Evolutionary conservation across 2,329 filamentous ascomycete species (phyloP).

Genomic region (Alternaria incomplexa): DNA sequence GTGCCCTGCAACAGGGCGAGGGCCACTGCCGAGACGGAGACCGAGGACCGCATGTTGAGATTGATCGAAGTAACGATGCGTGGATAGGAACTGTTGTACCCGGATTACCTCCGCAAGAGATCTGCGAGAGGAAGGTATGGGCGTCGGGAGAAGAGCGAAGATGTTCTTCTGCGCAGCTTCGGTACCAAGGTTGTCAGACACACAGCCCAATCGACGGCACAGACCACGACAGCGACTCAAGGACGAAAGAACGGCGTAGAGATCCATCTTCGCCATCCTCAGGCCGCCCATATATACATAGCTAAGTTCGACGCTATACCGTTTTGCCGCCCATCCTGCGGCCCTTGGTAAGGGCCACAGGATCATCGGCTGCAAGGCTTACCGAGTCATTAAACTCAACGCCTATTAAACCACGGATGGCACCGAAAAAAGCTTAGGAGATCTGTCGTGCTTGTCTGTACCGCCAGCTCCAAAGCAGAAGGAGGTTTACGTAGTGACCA

Average conservation of each 20-base stretch:
- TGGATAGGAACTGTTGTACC: not conserved
- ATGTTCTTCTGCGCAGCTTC: not conserved
- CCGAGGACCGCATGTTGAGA: conserved; percentile 31
- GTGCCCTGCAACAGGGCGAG: conserved; percentile 32
- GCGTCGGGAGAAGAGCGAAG: not conserved
- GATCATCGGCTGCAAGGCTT: not conserved
- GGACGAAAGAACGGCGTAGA: not conserved
- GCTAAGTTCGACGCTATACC: not conserved
- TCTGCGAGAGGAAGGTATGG: not conserved
- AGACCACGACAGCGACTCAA: not conserved
- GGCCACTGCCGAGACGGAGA: conserved; percentile 30
- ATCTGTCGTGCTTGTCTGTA: not conserved
- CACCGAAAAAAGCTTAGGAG: not conserved
- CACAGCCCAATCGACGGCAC: not conserved
- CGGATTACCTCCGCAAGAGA: not conserved
- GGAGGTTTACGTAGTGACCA: not conserved
- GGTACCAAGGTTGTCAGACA: not conserved
- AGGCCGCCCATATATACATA: not conserved
- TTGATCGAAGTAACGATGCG: not conserved
- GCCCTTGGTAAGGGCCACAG: not conserved
- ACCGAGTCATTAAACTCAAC: not conserved
- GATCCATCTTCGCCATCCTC: not conserved
- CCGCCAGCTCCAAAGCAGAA: not conserved
- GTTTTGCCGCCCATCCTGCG: not conserved
- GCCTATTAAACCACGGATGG: not conserved